Base-by-base conservation (phyloP, 345 rosid species). In the Citrus mangshanensis region DNA sequence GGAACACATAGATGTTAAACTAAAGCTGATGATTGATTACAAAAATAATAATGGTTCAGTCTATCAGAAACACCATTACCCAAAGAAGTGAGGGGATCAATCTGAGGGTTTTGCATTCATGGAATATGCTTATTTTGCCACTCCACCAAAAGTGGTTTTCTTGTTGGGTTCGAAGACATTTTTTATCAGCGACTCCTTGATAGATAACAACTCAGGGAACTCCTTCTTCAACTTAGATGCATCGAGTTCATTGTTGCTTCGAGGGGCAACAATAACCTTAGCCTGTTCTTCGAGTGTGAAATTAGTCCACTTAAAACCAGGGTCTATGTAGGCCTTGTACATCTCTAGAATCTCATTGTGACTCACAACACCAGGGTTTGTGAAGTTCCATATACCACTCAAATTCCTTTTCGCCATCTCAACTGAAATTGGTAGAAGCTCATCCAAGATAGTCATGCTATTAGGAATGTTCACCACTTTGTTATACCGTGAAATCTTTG, bases 161-260 rank as follows among this genome's bases (percentile, higher is more conserved):
- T 87, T 91, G 88, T 88, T 89, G 79, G 89, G 88, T 79, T 84
- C 91, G 6, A 88, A 89, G 2, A 88, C 89, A 42, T 86, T 81
- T 76, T 91, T 86, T 18, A 91, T 84, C 79, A 93, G 81, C 27
- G 97, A 89, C n/a, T 90, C 95, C 77, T 89, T 89, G 74, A 91
- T 91, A 9, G 92, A 60, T 64, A 89, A 84, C 56, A 91, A 34
- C 79, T 93, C 89, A 30, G 95, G 97, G 81, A 93, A 93, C 82
- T 93, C 93, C 61, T 88, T 69, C 86, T 89, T 87, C 76, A 91
- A 82, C 89, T 91, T 91, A 25, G 93, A 83, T 30, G 91, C 90
- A 55, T 93, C 93, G 89, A 93, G 70, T 79, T 93, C 97, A 62
- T 91, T 93, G 89, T 93, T 93, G 85, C 97, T 90, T 80, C 93